A percentile compares a stretch with the other conserved stretches of the same genome.
phyloP scores from a whole-genome alignment of 2,329 filamentous ascomycete genomes.

The Stagonosporopsis cucurbitacearum region DNA sequence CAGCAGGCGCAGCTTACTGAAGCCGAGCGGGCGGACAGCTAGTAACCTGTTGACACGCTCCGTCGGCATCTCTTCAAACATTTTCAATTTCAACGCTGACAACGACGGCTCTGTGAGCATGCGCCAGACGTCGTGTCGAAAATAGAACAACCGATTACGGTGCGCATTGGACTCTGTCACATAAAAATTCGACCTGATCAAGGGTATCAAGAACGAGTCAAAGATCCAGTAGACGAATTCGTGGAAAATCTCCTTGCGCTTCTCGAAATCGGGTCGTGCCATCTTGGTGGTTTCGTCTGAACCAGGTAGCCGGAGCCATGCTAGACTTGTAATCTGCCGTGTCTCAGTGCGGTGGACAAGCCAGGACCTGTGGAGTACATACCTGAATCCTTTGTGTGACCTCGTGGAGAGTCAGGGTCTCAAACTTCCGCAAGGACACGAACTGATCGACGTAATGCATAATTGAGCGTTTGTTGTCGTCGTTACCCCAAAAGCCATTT shows the following conservation, averaged over 20 bases:
- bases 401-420: slow-evolving; percentile 80
- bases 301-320: slow-evolving; percentile 72
- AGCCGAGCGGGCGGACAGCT: slow-evolving; percentile 70
- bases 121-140: slow-evolving; percentile 92
- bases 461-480: slow-evolving; percentile 68
- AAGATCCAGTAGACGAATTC: slow-evolving; percentile 94
- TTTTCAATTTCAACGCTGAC: slow-evolving; percentile 67
- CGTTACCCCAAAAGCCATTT: slow-evolving; percentile 73
- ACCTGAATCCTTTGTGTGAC: slow-evolving; percentile 79
- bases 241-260: slow-evolving; percentile 77
- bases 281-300: slow-evolving; percentile 59
- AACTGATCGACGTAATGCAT: slow-evolving; percentile 78
- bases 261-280: slow-evolving; percentile 73
- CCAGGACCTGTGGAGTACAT: slow-evolving; percentile 22
- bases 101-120: slow-evolving; percentile 76
- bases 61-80: slow-evolving; percentile 78
- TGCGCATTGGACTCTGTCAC: slow-evolving; percentile 88
- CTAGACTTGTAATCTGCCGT: slow-evolving; percentile 67
- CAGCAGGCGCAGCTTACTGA: slow-evolving; percentile 78
- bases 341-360: slow-evolving; percentile 22
- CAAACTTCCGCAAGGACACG: slow-evolving; percentile 77
- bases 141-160: slow-evolving; percentile 86
- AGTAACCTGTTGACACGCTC: slow-evolving; percentile 65
- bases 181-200: slow-evolving; percentile 88
- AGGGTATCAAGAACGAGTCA: slow-evolving; percentile 86